These are phyloP conservation scores for Aspergillus flavus DNA, from an alignment of 2,329 filamentous ascomycete species.

Conservation along the genomic window DNA sequence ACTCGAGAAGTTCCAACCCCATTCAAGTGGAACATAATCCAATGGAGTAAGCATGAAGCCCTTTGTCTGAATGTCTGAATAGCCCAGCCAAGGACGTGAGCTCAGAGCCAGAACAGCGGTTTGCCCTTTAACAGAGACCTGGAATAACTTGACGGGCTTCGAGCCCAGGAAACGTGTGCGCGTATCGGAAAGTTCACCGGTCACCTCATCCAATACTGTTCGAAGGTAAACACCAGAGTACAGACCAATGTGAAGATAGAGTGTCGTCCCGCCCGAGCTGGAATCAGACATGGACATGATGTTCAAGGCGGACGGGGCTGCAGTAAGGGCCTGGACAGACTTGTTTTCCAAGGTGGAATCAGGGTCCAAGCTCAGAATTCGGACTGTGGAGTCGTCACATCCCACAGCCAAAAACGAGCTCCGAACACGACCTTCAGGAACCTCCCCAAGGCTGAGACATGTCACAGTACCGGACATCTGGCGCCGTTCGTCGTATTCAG, in stretches of 20 bases:
- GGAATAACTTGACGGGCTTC: conserved; percentile 85
- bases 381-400: conserved; percentile 94
- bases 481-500: conserved; percentile 92
- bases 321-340: conserved; percentile 90
- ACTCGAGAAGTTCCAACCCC: conserved; percentile 95
- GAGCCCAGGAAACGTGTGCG: conserved; percentile 92
- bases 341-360: conserved; percentile 91
- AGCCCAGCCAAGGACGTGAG: conserved; percentile 94
- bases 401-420: conserved; percentile 95
- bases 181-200: conserved; percentile 92
- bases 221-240: conserved; percentile 95
- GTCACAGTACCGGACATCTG: conserved; percentile 96
- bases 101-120: conserved; percentile 87
- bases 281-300: conserved; percentile 98
- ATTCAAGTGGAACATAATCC: conserved; percentile 84
- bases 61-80: conserved; percentile 83
- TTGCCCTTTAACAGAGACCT: conserved; percentile 83
- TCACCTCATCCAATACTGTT: conserved; percentile 92
- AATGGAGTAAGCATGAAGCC: conserved; percentile 91
- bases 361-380: conserved; percentile 85
- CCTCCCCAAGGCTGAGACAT: conserved; percentile 87
- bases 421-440: conserved; percentile 84
- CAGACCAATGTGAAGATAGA: conserved; percentile 94
- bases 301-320: conserved; percentile 81
- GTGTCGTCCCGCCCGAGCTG: conserved; percentile 79